Evolutionary conservation across 352 stramenopile species (phyloP).

Genomic region (Globisporangium cederbergense): DNA sequence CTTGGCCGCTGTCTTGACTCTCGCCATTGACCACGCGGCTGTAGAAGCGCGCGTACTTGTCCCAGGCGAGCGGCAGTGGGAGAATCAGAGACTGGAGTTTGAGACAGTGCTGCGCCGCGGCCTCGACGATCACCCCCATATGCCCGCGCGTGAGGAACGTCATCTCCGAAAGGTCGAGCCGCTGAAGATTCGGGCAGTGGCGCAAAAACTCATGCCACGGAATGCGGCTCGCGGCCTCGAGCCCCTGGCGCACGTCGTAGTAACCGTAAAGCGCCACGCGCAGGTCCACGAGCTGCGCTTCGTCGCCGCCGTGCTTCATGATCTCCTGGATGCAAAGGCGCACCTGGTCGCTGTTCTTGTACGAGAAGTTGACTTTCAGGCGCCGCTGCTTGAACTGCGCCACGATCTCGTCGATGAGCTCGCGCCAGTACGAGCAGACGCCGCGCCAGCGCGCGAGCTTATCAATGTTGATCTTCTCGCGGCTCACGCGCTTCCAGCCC

Average conservation of each 20-base stretch:
- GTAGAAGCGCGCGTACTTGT: slow-evolving; percentile 26
- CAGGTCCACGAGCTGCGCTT: slow-evolving; percentile 31
- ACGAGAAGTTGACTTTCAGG: slow-evolving; percentile 44
- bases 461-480: slow-evolving; percentile 35
- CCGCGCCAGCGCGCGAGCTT: slow-evolving; percentile 33
- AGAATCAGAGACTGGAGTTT: slow-evolving; percentile 44
- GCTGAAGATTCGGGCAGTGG: slow-evolving; percentile 40
- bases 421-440: slow-evolving; percentile 47
- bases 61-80: slow-evolving; percentile 39
- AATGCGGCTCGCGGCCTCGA: slow-evolving; percentile 25
- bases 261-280: slow-evolving; percentile 51
- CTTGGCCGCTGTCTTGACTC: no score
- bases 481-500: slow-evolving; percentile 36
- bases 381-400: slow-evolving; percentile 36
- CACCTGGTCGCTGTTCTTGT: slow-evolving; percentile 35
- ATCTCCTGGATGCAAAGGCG: slow-evolving; percentile 17
- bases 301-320: slow-evolving; percentile 9
- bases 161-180: slow-evolving; percentile 49
- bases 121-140: slow-evolving; percentile 34
- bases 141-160: slow-evolving; percentile 42
- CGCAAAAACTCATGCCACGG: slow-evolving; percentile 38
- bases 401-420: slow-evolving; percentile 45
- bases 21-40: slow-evolving; percentile 13
- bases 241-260: slow-evolving; percentile 21
- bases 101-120: slow-evolving; percentile 34